A percentile compares a stretch with the other conserved stretches of the same genome.
phyloP scores from a whole-genome alignment of 345 rosid genomes.

The Acer campestre region DNA sequence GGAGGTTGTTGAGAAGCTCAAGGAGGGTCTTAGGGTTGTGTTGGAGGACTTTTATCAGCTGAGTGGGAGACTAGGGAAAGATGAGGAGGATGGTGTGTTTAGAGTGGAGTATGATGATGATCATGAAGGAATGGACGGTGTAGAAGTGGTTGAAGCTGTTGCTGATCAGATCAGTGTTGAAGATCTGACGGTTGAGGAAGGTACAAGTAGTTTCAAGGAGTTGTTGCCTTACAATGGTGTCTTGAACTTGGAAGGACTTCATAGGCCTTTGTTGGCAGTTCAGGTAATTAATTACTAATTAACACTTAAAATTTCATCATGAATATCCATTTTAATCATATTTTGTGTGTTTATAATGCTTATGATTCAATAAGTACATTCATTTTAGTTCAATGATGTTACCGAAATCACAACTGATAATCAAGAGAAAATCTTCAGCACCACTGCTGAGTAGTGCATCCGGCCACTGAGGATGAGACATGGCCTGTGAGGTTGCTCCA shows the following conservation, averaged over 20 bases:
- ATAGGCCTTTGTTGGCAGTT: constrained; percentile 61
- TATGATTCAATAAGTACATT: too few relatives aligned
- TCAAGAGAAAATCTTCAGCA: too few relatives aligned
- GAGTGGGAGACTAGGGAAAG: constrained; percentile 80
- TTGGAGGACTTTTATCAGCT: constrained; percentile 82
- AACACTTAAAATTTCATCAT: not conserved
- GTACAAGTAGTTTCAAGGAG: constrained; percentile 53
- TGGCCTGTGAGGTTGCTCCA: too few relatives aligned
- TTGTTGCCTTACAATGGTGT: constrained; percentile 69
- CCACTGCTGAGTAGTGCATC: too few relatives aligned
- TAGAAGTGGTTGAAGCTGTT: constrained; percentile 63
- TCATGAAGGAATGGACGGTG: constrained; percentile 78
- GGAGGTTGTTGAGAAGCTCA: constrained; percentile 65
- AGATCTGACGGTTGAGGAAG: constrained; percentile 72
- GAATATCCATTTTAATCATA: not conserved
- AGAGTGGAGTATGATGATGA: constrained; percentile 76
- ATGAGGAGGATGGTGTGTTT: constrained; percentile 70
- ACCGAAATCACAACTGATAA: too few relatives aligned
- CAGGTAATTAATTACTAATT: constrained; percentile 49
- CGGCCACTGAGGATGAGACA: too few relatives aligned
- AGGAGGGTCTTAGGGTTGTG: constrained; percentile 63
- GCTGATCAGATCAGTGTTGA: constrained; percentile 60
- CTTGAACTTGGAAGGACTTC: constrained; percentile 77
- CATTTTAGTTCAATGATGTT: too few relatives aligned
- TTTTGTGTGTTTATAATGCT: too few relatives aligned